Percentiles rank a stretch among this genome's conserved stretches.
phyloP scores from a whole-genome alignment of 2,329 filamentous ascomycete genomes.

The Alternaria panax region DNA sequence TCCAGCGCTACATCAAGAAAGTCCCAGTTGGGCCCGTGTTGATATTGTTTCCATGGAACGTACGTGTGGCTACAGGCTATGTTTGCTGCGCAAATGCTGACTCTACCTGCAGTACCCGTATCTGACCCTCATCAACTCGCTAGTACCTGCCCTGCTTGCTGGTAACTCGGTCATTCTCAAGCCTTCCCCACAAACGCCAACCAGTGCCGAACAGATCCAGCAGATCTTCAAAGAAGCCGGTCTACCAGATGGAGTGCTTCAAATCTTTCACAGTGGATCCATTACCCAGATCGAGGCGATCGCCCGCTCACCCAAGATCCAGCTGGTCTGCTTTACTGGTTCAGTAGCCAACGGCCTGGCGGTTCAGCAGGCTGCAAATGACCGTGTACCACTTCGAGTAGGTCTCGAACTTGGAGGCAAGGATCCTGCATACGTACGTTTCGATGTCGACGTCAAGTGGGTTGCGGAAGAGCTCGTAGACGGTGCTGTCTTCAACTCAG shows the following conservation, averaged over 20 bases:
- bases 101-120: constrained; percentile 79
- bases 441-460: constrained; percentile 88
- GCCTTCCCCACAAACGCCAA: constrained; percentile 93
- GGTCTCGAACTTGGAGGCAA: constrained; percentile 94
- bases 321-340: constrained; percentile 90
- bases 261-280: constrained; percentile 90
- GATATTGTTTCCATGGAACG: constrained; percentile 95
- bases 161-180: constrained; percentile 94
- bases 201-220: constrained; percentile 83
- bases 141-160: constrained; percentile 88
- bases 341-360: constrained; percentile 87
- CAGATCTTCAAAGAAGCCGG: constrained; percentile 81
- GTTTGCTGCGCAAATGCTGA: constrained; percentile 25
- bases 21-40: constrained; percentile 86
- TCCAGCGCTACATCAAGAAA: constrained; percentile 89
- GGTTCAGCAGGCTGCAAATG: constrained; percentile 83
- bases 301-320: constrained; percentile 77
- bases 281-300: constrained; percentile 78
- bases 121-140: constrained; percentile 88
- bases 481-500: constrained; percentile 95
- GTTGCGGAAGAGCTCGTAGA: constrained; percentile 94
- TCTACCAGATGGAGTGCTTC: constrained; percentile 81
- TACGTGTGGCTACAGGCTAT: constrained; percentile 58
- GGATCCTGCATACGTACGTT: constrained; percentile 87
- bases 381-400: constrained; percentile 79